These are phyloP conservation scores for Boletus edulis DNA, from an alignment of 768 basidiomycete genomes.

Conservation along the genomic window DNA sequence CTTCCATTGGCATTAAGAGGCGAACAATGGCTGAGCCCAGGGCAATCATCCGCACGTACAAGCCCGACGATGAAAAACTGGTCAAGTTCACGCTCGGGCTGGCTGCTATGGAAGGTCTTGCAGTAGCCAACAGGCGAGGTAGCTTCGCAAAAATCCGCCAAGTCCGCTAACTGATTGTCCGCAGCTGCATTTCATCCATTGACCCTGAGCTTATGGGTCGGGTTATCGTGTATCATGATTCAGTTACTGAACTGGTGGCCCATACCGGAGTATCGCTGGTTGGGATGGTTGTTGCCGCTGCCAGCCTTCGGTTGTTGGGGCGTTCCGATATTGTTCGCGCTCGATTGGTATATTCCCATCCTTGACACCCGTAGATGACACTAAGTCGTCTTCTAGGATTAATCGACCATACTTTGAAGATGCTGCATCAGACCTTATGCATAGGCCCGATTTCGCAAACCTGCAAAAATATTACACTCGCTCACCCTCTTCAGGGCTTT, in stretches of 20 bases:
- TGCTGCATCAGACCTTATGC: conserved; percentile 48
- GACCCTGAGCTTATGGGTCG: conserved; percentile 60
- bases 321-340: conserved; percentile 59
- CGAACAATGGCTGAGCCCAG: conserved; percentile 38
- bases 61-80: conserved; percentile 51
- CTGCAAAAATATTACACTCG: conserved; percentile 55
- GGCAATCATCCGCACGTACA: conserved; percentile 54
- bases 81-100: conserved; percentile 66
- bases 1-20: not conserved
- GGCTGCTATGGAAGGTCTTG: conserved; percentile 63
- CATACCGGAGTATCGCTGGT: conserved; percentile 36
- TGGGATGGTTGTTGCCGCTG: conserved; percentile 57
- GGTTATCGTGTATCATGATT: conserved; percentile 55
- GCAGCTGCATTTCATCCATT: conserved; percentile 58
- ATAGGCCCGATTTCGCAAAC: conserved; percentile 52
- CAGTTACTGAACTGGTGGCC: conserved; percentile 72
- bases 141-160: conserved; percentile 3
- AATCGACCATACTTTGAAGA: conserved; percentile 70
- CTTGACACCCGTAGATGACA: not conserved
- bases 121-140: conserved; percentile 64
- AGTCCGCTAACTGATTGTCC: not conserved
- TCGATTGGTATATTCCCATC: conserved; percentile 59
- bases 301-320: conserved; percentile 64
- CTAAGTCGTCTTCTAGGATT: conserved; percentile 43
- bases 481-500: conserved; percentile 64